A percentile compares a stretch with the other conserved stretches of the same genome.
Conservation (phyloP, 768 basidiomycete genomes). For the Arthromyces matolae region DNA sequence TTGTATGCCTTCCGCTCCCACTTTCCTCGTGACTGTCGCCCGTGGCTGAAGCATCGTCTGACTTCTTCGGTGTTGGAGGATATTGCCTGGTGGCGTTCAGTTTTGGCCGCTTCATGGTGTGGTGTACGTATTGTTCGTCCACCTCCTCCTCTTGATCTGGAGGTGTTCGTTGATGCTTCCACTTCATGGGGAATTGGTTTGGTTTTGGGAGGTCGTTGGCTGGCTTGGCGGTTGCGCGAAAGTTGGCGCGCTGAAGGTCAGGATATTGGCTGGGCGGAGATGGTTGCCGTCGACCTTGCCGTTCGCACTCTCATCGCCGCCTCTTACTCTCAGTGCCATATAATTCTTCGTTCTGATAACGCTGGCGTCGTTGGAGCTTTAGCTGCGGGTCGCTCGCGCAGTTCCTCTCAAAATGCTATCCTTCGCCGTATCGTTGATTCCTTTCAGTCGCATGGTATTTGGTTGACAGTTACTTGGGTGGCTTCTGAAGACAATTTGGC, state of each 20-base stretch:
- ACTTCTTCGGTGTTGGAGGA: conserved; percentile 14
- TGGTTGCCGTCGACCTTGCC: conserved; percentile 21
- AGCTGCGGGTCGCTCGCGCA: conserved; percentile 26
- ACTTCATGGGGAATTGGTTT: conserved; percentile 18
- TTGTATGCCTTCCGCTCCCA: conserved; percentile 24
- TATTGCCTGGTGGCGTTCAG: conserved; percentile 24
- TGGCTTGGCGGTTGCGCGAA: conserved; percentile 11
- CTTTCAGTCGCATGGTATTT: not conserved
- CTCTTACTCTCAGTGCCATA: conserved; percentile 8
- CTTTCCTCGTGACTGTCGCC: conserved; percentile 17
- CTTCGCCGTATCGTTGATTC: conserved; percentile 15
- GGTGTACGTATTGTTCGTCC: conserved; percentile 9
- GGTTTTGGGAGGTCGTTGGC: conserved; percentile 16
- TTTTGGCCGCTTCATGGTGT: not conserved
- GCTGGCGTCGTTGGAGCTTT: conserved; percentile 32
- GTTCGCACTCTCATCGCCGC: conserved; percentile 12
- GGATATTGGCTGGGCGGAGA: conserved; percentile 26
- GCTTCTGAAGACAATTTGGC: not conserved
- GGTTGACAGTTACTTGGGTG: not conserved
- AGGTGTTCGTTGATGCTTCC: conserved; percentile 34
- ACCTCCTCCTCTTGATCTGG: conserved; percentile 7
- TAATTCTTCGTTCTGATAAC: conserved; percentile 33
- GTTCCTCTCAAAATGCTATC: conserved; percentile 25
- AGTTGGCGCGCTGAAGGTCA: conserved; percentile 14
- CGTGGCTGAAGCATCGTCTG: conserved; percentile 13